Conservation (phyloP, 768 basidiomycete genomes). For the Boletus insuetus region DNA sequence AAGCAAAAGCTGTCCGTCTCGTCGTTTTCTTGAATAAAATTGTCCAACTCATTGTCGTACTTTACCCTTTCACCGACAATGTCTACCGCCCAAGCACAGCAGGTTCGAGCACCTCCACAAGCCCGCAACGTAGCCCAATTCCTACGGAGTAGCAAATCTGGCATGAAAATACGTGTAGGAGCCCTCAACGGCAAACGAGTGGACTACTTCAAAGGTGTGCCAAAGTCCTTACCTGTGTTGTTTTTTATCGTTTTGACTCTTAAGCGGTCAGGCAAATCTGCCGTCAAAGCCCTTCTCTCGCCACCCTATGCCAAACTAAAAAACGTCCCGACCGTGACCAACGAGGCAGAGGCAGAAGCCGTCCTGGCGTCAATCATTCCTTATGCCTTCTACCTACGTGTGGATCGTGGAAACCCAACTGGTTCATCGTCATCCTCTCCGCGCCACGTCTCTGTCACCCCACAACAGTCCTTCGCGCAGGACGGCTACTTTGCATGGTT, state of each 20-base stretch:
- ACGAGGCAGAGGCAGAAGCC: slow-evolving; percentile 70
- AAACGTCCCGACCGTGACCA: slow-evolving; percentile 67
- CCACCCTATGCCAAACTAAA: slow-evolving; percentile 91
- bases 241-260: neutral
- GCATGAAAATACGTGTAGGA: slow-evolving; percentile 86
- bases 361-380: slow-evolving; percentile 71
- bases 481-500: slow-evolving; percentile 96
- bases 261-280: slow-evolving; percentile 71
- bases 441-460: slow-evolving; percentile 70
- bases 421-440: slow-evolving; percentile 61
- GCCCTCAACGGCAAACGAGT: slow-evolving; percentile 91
- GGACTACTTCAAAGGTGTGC: slow-evolving; percentile 96
- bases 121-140: slow-evolving; percentile 83
- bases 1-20: slow-evolving; percentile 4
- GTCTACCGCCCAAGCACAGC: slow-evolving; percentile 58
- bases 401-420: slow-evolving; percentile 63
- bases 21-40: neutral
- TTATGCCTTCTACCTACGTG: slow-evolving; percentile 89
- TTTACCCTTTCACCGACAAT: slow-evolving; percentile 17
- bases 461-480: slow-evolving; percentile 72
- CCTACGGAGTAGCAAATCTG: slow-evolving; percentile 79
- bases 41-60: neutral
- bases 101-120: slow-evolving; percentile 75
- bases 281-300: slow-evolving; percentile 86
- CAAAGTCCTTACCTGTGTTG: neutral